Evolutionary conservation across 768 basidiomycete genomes (phyloP), one percentile per base, ranked within the genome.

Genomic region (Termitomyces sp.): DNA sequence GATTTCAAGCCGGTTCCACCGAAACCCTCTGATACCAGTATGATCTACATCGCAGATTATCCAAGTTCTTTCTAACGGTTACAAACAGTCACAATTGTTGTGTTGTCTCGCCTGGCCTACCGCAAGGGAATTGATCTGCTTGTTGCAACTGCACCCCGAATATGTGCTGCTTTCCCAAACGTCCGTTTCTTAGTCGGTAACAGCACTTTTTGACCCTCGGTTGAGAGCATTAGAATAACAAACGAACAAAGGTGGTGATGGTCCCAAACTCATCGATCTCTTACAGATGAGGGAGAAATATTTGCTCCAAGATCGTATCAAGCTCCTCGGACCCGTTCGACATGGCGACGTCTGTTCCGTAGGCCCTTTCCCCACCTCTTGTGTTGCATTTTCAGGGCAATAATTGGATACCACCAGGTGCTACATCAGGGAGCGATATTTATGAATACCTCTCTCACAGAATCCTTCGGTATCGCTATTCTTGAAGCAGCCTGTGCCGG

Each of bases 391-490:
- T 14, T 30, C 58, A 17, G 55, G 2, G 23, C 23, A 33, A 40
- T 43, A 17, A 17, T 35, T 51, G 44, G 44, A 17, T 28, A 21
- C 19, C 12, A 41, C 15, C 61, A 94, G 92, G 86, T 97, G n/a
- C 80, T 99, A 11, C 76, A 78, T 7, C 85, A 84, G 43, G 97
- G 95, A 1, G 80, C 91, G 12, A 94, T 99, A 58, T 99, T 89
- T 72, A 78, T 99, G 76, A 97, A 95, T 66, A 95, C 97, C 0
- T 95, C 94, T 0, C 79, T 98, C 26, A 98, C 96, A 1, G 97
- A 98, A 68, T 83, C 97, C 0, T 99, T 98, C 62, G 96, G 97
- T 0, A 98, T 96, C 61, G 91, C 90, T n/a, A 94, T 96, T 61
- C 80, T 99, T 43, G 97, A 99, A 74, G 97, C 96, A 0, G 97